phyloP scores from a whole-genome alignment of 345 rosid genomes.

The Dipteronia sinensis region DNA sequence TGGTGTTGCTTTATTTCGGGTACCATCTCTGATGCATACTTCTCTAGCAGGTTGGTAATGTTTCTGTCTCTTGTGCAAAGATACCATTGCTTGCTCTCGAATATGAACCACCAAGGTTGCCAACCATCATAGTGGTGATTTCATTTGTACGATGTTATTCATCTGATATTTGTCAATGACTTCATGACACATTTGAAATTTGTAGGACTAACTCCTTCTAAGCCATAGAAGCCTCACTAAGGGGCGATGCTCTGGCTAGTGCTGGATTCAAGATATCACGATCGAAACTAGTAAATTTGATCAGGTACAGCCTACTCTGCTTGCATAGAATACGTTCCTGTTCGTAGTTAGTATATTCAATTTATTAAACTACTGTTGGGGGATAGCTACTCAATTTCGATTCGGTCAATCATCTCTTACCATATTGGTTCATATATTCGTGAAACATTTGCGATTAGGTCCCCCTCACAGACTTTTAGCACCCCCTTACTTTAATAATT shows the following conservation, averaged over 20 bases:
- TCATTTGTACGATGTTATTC: conserved; percentile 6
- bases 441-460: neutral
- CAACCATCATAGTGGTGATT: neutral
- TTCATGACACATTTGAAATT: conserved; percentile 15
- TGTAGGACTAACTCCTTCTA: conserved; percentile 75
- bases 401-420: neutral
- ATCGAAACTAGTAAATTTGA: conserved; percentile 77
- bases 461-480: neutral
- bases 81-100: conserved; percentile 84
- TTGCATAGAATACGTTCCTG: neutral
- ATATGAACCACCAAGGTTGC: conserved; percentile 86
- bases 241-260: conserved; percentile 95
- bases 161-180: conserved; percentile 11
- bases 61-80: conserved; percentile 72
- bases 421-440: neutral
- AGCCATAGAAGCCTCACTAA: conserved; percentile 81
- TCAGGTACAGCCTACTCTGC: conserved; percentile 51
- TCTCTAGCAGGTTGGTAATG: conserved; percentile 73
- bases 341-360: neutral
- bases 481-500: neutral
- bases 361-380: neutral
- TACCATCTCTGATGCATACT: conserved; percentile 14
- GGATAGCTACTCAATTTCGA: neutral
- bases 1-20: neutral
- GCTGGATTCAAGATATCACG: conserved; percentile 96